A percentile compares a stretch with the other conserved stretches of the same genome.
These are phyloP conservation scores for Wickerhamiella qilinensis DNA, from an alignment of 805 yeast genomes.

Conservation along the genomic window DNA sequence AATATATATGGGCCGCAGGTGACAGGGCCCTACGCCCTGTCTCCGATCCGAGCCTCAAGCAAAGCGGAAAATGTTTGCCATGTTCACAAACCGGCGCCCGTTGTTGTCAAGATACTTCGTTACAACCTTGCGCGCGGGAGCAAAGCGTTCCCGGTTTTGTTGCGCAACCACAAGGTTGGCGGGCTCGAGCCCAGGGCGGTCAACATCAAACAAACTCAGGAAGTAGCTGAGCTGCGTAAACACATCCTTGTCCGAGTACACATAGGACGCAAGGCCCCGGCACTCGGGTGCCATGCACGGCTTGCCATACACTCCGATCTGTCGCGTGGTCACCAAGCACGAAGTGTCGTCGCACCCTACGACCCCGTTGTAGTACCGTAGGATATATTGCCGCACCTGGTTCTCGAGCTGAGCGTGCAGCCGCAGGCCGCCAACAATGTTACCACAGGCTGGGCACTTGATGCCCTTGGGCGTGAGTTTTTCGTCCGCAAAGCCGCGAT, in stretches of 20 bases:
- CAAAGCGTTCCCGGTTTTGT: conserved; percentile 55
- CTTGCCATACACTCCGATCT: conserved; percentile 76
- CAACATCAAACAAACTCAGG: conserved; percentile 64
- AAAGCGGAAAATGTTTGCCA: conserved; percentile 51
- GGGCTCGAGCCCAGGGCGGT: conserved; percentile 25
- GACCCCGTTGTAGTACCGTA: conserved; percentile 77
- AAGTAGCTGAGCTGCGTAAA: conserved; percentile 77
- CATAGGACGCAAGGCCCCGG: conserved; percentile 68
- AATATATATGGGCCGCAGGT: background rate
- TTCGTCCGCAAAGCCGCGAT: conserved; percentile 51
- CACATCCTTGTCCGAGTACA: conserved; percentile 60
- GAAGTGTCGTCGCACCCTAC: conserved; percentile 69
- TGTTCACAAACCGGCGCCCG: conserved; percentile 79
- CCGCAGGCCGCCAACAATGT: conserved; percentile 33
- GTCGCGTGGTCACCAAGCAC: conserved; percentile 68
- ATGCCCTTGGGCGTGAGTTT: conserved; percentile 53
- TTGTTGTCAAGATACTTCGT: conserved; percentile 61
- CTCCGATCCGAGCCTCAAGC: background rate
- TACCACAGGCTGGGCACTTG: conserved; percentile 46
- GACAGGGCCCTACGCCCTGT: background rate
- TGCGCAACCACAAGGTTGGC: conserved; percentile 64
- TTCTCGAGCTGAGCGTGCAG: conserved; percentile 60
- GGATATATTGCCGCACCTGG: conserved; percentile 51
- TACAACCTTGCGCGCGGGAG: conserved; percentile 38
- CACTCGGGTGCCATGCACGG: conserved; percentile 53